Evolutionary conservation across 192 early-diverging fungal genomes (phyloP), one percentile per base, ranked within the genome.

Genomic region (Coemansia sp.): DNA sequence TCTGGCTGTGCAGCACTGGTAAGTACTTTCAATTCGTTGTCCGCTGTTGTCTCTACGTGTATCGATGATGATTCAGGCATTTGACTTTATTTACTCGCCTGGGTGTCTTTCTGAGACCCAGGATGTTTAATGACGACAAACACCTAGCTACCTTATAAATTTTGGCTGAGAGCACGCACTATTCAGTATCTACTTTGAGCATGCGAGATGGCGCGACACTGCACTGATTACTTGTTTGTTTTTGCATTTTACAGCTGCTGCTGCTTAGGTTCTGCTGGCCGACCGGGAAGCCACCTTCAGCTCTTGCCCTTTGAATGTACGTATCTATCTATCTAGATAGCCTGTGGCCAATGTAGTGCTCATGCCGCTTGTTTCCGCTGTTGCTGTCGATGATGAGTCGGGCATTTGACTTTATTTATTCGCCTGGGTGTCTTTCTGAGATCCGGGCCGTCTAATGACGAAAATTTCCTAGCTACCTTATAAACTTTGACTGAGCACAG

Each of bases 341-440:
- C 18, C 43, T 45, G n/a, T 21, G 1, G 2, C 26, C 9, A 23
- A 23, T 13, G 45, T 26, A 3, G 23, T 50, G 24, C 10, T 23
- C 1, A 11, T 23, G 51, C 51, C 31, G 51, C 28, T 55, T 14
- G 28, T 55, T 10, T 6, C 21, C 51, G 51, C 51, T 55, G 65
- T 24, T 59, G 45, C 43, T 33, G 59, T 43, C 69, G 13, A 55
- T 71, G 69, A 71, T 76, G 74, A 76, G 53, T 65, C 68, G 66
- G 74, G 74, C 74, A 76, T 76, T 76, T 76, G 74, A 67, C 74
- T 76, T 62, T 65, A 76, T 76, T 69, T 70, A 70, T 58, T 39
- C 46, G 33, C 40, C 7, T 9, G 40, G 6, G 3, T 4, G 7
- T 37, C 67, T 66, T 66, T 70, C 50, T 69, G 63, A 51, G 67